phyloP scores from a whole-genome alignment of 1,139 yeast genomes.

The Kodamaea sp. region DNA sequence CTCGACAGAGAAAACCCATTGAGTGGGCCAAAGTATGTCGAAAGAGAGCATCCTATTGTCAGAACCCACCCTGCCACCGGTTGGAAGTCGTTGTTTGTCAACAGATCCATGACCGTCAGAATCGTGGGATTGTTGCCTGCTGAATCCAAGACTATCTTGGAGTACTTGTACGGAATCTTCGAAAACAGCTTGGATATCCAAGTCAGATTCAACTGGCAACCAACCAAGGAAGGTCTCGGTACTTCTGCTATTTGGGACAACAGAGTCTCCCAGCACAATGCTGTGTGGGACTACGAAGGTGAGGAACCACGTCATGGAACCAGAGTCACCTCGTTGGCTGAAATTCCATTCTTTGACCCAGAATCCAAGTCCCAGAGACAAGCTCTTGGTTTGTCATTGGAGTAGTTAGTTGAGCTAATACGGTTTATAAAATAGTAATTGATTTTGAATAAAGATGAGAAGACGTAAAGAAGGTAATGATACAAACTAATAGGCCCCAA shows the following conservation, averaged over 20 bases:
- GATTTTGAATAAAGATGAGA: too few species aligned
- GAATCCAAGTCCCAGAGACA: slow-evolving; percentile 56
- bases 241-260: slow-evolving; percentile 63
- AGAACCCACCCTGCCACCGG: slow-evolving; percentile 59
- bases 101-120: slow-evolving; percentile 42
- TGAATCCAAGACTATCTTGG: slow-evolving; percentile 39
- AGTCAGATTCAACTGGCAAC: slow-evolving; percentile 53
- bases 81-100: slow-evolving; percentile 51
- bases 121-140: slow-evolving; percentile 47
- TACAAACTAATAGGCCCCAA: too few species aligned
- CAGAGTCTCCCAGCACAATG: slow-evolving; percentile 51
- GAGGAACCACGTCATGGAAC: slow-evolving; percentile 56
- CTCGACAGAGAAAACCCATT: slow-evolving; percentile 44
- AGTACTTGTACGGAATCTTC: slow-evolving; percentile 39
- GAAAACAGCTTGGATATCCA: slow-evolving; percentile 48
- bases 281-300: slow-evolving; percentile 56
- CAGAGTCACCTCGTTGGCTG: slow-evolving; percentile 60
- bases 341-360: slow-evolving; percentile 53
- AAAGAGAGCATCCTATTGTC: slow-evolving; percentile 48
- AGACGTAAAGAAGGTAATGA: too few species aligned
- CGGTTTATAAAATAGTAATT: too few species aligned
- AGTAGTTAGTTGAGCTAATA: slow-evolving; percentile 6
- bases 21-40: slow-evolving; percentile 40
- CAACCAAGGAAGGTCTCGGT: slow-evolving; percentile 49
- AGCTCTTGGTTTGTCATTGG: slow-evolving; percentile 44